phyloP scores from a whole-genome alignment of 306 rosid species.

The Malus asiatica region DNA sequence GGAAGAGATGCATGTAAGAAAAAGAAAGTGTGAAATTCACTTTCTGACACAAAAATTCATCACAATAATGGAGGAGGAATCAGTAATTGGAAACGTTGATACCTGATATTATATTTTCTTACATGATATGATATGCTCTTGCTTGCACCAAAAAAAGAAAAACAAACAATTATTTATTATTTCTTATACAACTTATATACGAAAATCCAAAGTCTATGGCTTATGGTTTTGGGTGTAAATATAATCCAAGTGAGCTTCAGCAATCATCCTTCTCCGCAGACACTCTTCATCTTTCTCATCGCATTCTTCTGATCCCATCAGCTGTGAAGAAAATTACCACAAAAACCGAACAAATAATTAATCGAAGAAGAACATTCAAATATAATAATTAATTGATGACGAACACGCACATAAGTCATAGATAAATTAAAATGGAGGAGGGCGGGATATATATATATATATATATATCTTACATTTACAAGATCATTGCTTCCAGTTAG shows the following conservation, averaged over 20 bases:
- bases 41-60: not conserved
- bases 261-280: constrained; percentile 48
- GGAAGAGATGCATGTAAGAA: not conserved
- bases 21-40: no score
- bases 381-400: not conserved
- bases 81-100: not conserved
- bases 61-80: not conserved
- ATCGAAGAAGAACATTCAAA: not conserved
- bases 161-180: not conserved
- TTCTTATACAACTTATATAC: no score
- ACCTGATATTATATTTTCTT: not conserved
- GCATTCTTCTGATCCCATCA: constrained; percentile 44
- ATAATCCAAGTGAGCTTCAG: constrained; percentile 79
- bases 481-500: not conserved
- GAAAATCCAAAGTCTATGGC: constrained; percentile 26
- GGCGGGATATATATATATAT: not conserved
- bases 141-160: not conserved
- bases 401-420: not conserved
- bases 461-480: not conserved
- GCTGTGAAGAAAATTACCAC: constrained; percentile 3
- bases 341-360: not conserved
- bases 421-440: not conserved
- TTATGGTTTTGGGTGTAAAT: constrained; percentile 62
- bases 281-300: constrained; percentile 38
- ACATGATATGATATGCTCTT: no score